Evolutionary conservation across 2,329 filamentous ascomycete species (phyloP).

Genomic region (Pestalotiopsis sp.): DNA sequence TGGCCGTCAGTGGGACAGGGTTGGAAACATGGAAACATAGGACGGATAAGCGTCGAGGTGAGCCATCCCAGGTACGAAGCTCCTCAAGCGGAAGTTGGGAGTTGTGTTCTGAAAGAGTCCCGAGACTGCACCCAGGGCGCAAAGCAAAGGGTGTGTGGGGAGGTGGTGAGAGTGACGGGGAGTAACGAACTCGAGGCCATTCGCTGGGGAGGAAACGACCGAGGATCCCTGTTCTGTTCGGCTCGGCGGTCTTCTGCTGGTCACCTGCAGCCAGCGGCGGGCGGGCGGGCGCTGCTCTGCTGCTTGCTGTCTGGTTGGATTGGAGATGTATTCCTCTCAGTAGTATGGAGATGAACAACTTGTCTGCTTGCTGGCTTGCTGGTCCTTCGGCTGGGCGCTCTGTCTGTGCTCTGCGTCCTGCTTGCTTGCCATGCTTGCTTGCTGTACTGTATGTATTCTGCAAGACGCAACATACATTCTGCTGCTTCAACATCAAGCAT

Average conservation of each 20-base stretch:
- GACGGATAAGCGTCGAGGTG: conserved; percentile 9
- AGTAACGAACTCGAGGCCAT: conserved; percentile 19
- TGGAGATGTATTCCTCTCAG: neutral
- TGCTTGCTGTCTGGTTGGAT: neutral
- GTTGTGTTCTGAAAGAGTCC: conserved; percentile 7
- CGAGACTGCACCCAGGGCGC: conserved; percentile 9
- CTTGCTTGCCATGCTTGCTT: neutral
- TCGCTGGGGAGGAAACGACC: conserved; percentile 23
- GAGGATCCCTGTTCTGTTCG: conserved; percentile 10
- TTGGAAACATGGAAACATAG: conserved; percentile 5
- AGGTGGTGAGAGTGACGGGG: conserved; percentile 23
- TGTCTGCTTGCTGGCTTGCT: neutral
- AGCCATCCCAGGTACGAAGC: conserved; percentile 10
- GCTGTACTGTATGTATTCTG: neutral
- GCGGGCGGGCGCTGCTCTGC: neutral
- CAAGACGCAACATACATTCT: neutral
- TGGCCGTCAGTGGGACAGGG: conserved; percentile 8
- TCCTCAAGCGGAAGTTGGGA: conserved; percentile 15
- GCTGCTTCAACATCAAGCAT: neutral
- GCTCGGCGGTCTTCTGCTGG: conserved; percentile 15
- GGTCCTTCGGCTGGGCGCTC: neutral
- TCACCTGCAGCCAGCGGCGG: conserved; percentile 12
- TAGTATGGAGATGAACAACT: neutral
- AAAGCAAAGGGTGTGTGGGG: conserved; percentile 13
- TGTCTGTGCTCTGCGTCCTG: neutral